A percentile compares a stretch with the other conserved stretches of the same genome.
Conservation (phyloP, 805 yeast genomes). For the Ogataea corticis region DNA sequence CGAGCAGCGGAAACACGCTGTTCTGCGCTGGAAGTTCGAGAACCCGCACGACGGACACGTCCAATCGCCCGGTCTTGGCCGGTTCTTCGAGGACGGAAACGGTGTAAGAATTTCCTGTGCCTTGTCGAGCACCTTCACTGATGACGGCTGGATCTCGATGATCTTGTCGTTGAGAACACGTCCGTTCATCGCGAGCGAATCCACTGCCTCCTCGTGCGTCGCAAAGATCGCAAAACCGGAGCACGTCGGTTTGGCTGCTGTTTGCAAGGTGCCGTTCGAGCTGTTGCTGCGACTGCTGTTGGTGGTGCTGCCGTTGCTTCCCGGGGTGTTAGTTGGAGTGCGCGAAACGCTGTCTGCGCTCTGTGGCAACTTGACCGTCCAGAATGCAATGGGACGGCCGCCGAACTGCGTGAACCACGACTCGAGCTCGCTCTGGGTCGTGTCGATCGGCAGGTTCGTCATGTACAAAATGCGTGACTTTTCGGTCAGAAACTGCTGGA, state of each 20-base stretch:
- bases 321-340: slow-evolving; percentile 5
- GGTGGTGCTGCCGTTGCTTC: slow-evolving; percentile 8
- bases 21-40: slow-evolving; percentile 89
- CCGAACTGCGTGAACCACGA: slow-evolving; percentile 90
- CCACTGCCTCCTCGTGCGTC: slow-evolving; percentile 83
- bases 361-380: slow-evolving; percentile 54
- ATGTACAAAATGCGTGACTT: slow-evolving; percentile 76
- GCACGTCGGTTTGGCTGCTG: slow-evolving; percentile 49
- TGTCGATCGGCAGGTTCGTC: slow-evolving; percentile 79
- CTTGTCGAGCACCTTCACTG: slow-evolving; percentile 70
- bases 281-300: slow-evolving; percentile 19
- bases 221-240: slow-evolving; percentile 86
- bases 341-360: neutral
- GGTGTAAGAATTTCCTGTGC: slow-evolving; percentile 82
- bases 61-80: slow-evolving; percentile 98
- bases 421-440: slow-evolving; percentile 88
- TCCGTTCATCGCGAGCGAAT: slow-evolving; percentile 78
- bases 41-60: slow-evolving; percentile 96
- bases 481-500: slow-evolving; percentile 64
- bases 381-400: slow-evolving; percentile 82
- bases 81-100: slow-evolving; percentile 79
- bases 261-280: slow-evolving; percentile 9
- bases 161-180: slow-evolving; percentile 67
- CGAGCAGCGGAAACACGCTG: slow-evolving; percentile 91
- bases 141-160: slow-evolving; percentile 86